A percentile compares a stretch with the other conserved stretches of the same genome.
These are phyloP conservation scores for Yamadazyma siamensis DNA, from an alignment of 1,139 yeast species.

Conservation along the genomic window DNA sequence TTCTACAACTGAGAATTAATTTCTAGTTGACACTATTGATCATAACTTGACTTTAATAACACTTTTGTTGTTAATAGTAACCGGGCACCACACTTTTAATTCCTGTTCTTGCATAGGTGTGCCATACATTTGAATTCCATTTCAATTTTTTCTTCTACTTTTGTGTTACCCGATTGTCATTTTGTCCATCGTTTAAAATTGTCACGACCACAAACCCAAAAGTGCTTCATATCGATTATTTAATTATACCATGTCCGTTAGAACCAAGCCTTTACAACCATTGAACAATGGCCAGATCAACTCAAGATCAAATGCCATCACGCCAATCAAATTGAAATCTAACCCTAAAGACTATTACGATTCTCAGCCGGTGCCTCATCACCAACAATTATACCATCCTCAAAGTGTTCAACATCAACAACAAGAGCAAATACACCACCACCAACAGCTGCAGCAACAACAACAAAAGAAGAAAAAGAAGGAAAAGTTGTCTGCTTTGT, in stretches of 20 bases:
- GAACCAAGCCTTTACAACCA: slow-evolving; percentile 47
- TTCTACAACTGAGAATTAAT: too few species aligned
- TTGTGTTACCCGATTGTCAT: neutral
- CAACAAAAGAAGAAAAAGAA: slow-evolving; percentile 56
- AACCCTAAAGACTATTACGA: slow-evolving; percentile 15
- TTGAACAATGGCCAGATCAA: slow-evolving; percentile 46
- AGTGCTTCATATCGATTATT: neutral
- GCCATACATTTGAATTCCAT: too few species aligned
- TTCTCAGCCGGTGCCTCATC: slow-evolving; percentile 13
- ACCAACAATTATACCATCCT: slow-evolving; percentile 13
- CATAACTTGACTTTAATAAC: too few species aligned
- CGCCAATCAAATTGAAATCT: slow-evolving; percentile 42
- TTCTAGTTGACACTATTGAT: neutral
- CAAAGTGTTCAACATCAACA: slow-evolving; percentile 14
- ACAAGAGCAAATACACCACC: slow-evolving; percentile 10
- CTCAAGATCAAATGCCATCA: slow-evolving; percentile 31
- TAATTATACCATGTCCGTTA: slow-evolving; percentile 27
- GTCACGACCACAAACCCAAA: too few species aligned
- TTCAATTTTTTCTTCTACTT: slow-evolving; percentile 1
- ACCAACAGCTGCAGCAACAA: slow-evolving; percentile 14
- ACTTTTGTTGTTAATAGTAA: too few species aligned
- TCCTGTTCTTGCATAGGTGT: too few species aligned
- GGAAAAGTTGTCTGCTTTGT: slow-evolving; percentile 81
- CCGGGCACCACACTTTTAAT: too few species aligned
- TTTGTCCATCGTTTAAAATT: neutral